phyloP scores from a whole-genome alignment of 2,329 filamentous ascomycete species.

The Trichophaea hybrida region DNA sequence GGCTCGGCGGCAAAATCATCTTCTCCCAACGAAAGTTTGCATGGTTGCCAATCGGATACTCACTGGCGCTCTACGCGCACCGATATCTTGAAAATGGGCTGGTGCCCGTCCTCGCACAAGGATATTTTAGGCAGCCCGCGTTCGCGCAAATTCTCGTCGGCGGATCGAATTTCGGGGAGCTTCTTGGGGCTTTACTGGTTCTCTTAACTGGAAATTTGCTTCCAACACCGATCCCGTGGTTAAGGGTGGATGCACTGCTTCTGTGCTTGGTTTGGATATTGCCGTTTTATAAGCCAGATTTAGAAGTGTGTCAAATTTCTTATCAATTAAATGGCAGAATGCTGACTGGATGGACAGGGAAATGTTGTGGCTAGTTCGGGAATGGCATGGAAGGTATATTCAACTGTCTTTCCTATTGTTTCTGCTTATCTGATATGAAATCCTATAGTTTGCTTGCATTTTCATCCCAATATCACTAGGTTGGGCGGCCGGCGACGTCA shows the following conservation, averaged over 20 bases:
- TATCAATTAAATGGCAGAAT: background rate
- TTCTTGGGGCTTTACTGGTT: conserved; percentile 37
- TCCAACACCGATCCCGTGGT: conserved; percentile 39
- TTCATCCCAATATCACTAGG: conserved; percentile 38
- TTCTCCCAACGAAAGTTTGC: conserved; percentile 37
- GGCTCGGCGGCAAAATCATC: conserved; percentile 36
- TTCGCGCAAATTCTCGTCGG: conserved; percentile 40
- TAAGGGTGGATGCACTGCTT: conserved; percentile 36
- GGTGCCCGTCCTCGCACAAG: conserved; percentile 35
- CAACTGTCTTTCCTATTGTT: background rate
- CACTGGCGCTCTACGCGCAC: conserved; percentile 38
- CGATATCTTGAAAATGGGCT: conserved; percentile 40
- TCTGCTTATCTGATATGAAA: background rate
- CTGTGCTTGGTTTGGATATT: conserved; percentile 35
- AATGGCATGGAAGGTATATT: conserved; percentile 29
- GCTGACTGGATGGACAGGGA: background rate
- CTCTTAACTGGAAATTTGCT: conserved; percentile 39
- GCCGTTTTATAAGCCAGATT: background rate
- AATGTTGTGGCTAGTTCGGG: background rate
- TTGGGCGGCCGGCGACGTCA: conserved; percentile 41
- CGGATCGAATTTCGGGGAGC: conserved; percentile 38
- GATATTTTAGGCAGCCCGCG: conserved; percentile 37
- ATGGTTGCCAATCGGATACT: conserved; percentile 38
- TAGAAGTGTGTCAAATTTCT: background rate
- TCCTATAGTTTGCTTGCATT: conserved; percentile 31